Conservation (phyloP, 106 monocot species). For the Narthecium ossifragum region DNA sequence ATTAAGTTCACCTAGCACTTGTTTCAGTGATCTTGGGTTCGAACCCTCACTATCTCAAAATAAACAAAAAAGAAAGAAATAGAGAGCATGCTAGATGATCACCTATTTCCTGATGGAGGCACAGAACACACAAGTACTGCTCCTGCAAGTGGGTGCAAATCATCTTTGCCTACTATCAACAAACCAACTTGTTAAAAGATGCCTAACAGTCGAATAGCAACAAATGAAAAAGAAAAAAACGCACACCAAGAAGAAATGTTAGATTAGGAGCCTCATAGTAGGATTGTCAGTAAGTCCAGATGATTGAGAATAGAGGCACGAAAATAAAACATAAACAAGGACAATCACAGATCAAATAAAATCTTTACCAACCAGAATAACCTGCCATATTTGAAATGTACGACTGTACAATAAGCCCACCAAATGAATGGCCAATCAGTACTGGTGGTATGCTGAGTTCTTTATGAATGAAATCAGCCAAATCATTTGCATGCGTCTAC, state of each 20-base stretch:
- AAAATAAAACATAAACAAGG: neutral
- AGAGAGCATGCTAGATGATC: no score
- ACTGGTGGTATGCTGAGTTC: conserved; percentile 55
- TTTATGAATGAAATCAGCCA: conserved; percentile 68
- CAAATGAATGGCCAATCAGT: conserved; percentile 70
- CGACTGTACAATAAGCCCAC: conserved; percentile 76
- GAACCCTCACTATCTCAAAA: no score
- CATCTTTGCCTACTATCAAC: conserved; percentile 14
- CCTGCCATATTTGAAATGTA: conserved; percentile 26
- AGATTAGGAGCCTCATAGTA: no score
- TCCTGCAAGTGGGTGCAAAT: conserved; percentile 45
- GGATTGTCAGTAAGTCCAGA: no score
- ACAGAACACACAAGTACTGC: conserved; percentile 75
- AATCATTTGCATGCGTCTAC: conserved; percentile 74
- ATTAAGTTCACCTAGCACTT: no score
- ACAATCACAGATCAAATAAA: neutral
- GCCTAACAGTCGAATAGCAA: no score
- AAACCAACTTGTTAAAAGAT: no score
- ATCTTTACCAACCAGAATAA: conserved; percentile 22
- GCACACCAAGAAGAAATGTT: neutral
- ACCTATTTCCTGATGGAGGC: conserved; percentile 89
- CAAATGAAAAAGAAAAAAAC: conserved; percentile 1
- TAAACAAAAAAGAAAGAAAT: no score
- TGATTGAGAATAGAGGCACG: neutral
- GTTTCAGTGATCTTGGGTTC: no score